phyloP scores from a whole-genome alignment of 2,329 filamentous ascomycete genomes.

The Rhynchosporium secalis region DNA sequence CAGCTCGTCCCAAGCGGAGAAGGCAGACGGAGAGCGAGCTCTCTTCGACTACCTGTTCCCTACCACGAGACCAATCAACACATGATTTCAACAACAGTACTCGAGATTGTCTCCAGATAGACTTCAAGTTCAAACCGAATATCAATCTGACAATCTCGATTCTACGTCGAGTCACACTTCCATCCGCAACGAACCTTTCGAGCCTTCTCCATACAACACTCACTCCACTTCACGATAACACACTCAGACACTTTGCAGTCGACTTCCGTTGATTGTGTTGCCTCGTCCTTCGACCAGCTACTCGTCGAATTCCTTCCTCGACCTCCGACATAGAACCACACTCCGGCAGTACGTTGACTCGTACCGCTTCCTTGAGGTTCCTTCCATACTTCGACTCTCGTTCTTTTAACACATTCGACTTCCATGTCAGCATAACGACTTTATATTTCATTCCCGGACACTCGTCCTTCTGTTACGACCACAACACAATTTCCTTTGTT shows the following conservation, averaged over 20 bases:
- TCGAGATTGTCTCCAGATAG: conserved; percentile 43
- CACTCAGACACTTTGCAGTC: conserved; percentile 25
- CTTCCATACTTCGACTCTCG: conserved; percentile 36
- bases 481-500: conserved; percentile 53
- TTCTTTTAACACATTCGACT: conserved; percentile 33
- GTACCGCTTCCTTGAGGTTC: conserved; percentile 30
- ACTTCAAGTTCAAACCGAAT: conserved; percentile 38
- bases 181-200: conserved; percentile 10
- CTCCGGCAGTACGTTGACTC: conserved; percentile 30
- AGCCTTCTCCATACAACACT: conserved; percentile 6
- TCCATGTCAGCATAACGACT: conserved; percentile 43
- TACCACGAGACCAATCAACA: conserved; percentile 42
- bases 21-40: conserved; percentile 49
- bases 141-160: conserved; percentile 28
- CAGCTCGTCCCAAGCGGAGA: conserved; percentile 27
- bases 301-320: background rate
- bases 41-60: conserved; percentile 49
- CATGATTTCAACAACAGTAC: conserved; percentile 45
- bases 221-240: conserved; percentile 24
- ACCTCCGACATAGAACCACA: conserved; percentile 16
- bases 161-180: conserved; percentile 18
- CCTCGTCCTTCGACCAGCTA: conserved; percentile 28
- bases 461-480: conserved; percentile 39
- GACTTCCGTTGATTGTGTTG: conserved; percentile 27
- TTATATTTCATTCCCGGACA: conserved; percentile 39